Percentiles rank a stretch among this genome's conserved stretches.
phyloP scores from a whole-genome alignment of 257 asterid genomes.

The Nicotiana attenuata region DNA sequence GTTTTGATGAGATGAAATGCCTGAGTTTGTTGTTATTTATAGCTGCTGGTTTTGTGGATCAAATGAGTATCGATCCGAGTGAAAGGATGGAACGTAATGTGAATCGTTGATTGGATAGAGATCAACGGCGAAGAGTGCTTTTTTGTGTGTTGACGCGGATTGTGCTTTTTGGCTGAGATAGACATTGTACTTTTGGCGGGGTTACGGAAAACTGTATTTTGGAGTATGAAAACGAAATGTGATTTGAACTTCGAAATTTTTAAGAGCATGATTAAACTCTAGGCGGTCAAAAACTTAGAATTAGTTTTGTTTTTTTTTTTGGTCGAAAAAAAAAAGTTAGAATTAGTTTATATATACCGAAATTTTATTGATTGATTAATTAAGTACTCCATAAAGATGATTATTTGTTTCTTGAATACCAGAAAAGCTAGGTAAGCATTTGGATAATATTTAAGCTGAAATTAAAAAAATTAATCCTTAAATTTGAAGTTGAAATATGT shows the following conservation, averaged over 20 bases:
- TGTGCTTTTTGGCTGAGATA: slow-evolving; percentile 19
- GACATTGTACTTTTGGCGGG: slow-evolving; percentile 1
- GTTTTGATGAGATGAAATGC: accelerated
- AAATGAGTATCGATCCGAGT: slow-evolving; percentile 10
- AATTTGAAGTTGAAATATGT: no score
- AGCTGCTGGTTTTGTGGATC: neutral
- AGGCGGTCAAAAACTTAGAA: neutral
- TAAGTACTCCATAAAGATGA: no score
- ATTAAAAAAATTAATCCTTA: no score
- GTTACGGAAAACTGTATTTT: neutral
- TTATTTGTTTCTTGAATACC: no score
- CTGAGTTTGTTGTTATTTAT: neutral
- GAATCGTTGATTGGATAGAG: neutral
- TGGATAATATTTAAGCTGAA: no score
- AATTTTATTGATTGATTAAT: no score
- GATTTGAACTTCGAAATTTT: neutral
- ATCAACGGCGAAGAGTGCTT: neutral
- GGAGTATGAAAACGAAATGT: neutral
- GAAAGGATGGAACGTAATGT: neutral
- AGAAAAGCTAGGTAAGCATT: no score
- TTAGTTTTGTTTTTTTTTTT: no score
- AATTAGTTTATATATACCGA: no score
- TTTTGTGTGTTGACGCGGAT: slow-evolving; percentile 4
- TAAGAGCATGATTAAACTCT: neutral
- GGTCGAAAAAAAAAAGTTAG: no score